phyloP scores from a whole-genome alignment of 345 rosid genomes.

The Lumnitzera racemosa region DNA sequence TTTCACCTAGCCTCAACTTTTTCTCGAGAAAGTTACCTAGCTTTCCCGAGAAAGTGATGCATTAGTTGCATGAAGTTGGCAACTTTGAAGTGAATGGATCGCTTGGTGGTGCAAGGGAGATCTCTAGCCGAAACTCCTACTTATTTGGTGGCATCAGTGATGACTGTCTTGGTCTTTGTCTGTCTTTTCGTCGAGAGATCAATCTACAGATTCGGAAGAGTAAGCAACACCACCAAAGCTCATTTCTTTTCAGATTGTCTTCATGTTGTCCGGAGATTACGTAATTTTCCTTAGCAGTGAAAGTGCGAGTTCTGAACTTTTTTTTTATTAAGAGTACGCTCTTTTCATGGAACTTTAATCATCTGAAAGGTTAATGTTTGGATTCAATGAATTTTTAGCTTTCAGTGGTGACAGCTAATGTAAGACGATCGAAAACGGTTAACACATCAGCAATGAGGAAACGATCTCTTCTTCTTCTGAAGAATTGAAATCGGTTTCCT shows the following conservation, averaged over 20 bases:
- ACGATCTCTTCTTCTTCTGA: too few species aligned
- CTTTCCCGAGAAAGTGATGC: constrained; percentile 4
- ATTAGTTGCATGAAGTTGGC: not conserved
- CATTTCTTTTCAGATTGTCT: not conserved
- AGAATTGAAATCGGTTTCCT: too few species aligned
- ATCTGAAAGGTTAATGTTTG: too few species aligned
- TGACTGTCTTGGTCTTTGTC: constrained; percentile 65
- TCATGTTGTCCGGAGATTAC: not conserved
- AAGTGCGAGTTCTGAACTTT: not conserved
- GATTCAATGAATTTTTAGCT: too few species aligned
- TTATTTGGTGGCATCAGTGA: constrained; percentile 78
- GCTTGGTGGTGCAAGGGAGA: constrained; percentile 42
- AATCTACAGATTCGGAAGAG: constrained; percentile 87
- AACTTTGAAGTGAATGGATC: constrained; percentile 22
- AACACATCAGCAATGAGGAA: too few species aligned
- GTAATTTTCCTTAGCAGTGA: not conserved
- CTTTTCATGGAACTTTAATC: too few species aligned
- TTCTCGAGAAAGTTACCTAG: not conserved
- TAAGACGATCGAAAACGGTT: too few species aligned
- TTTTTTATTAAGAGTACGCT: too few species aligned
- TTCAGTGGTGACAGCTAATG: too few species aligned
- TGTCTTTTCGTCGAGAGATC: constrained; percentile 70
- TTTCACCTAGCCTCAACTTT: too few species aligned
- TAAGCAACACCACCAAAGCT: constrained; percentile 9
- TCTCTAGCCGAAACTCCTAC: constrained; percentile 94